phyloP scores from a whole-genome alignment of 2,329 filamentous ascomycete genomes.

The Aspergillus quadricinctus region DNA sequence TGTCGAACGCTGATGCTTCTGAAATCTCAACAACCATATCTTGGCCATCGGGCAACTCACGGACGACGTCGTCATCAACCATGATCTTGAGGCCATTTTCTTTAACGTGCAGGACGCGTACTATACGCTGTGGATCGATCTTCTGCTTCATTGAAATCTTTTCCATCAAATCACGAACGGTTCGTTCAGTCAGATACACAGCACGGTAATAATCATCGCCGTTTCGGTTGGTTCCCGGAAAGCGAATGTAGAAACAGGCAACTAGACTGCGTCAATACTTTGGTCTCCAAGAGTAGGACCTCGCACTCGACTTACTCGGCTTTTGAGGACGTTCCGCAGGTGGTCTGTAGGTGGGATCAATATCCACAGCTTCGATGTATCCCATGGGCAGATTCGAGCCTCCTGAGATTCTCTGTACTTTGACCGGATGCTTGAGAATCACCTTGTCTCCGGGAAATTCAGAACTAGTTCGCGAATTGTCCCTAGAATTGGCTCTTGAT shows the following conservation, averaged over 20 bases:
- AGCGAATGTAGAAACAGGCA: slow-evolving; percentile 81
- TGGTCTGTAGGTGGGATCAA: slow-evolving; percentile 80
- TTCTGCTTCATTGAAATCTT: slow-evolving; percentile 75
- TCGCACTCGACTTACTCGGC: slow-evolving; percentile 47
- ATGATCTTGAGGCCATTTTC: slow-evolving; percentile 74
- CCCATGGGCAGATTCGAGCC: slow-evolving; percentile 54
- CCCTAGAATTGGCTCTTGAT: slow-evolving; percentile 21
- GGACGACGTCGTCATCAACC: slow-evolving; percentile 85
- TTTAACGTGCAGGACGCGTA: slow-evolving; percentile 68
- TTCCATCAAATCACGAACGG: slow-evolving; percentile 66
- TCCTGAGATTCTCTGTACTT: slow-evolving; percentile 25
- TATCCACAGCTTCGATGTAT: slow-evolving; percentile 87
- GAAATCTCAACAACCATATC: slow-evolving; percentile 74
- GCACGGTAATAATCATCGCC: slow-evolving; percentile 69
- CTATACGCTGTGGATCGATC: slow-evolving; percentile 67
- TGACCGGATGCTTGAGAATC: slow-evolving; percentile 24
- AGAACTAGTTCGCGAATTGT: slow-evolving; percentile 19
- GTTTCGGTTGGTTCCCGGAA: slow-evolving; percentile 48
- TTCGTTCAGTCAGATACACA: slow-evolving; percentile 77
- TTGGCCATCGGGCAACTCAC: slow-evolving; percentile 80
- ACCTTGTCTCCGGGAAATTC: slow-evolving; percentile 17
- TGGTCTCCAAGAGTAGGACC: neutral
- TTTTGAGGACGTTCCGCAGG: slow-evolving; percentile 68
- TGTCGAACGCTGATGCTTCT: slow-evolving; percentile 50
- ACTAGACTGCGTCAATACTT: slow-evolving; percentile 46